Conservation (phyloP, 2,329 filamentous ascomycete genomes). For the Penicillium sclerotigenum region DNA sequence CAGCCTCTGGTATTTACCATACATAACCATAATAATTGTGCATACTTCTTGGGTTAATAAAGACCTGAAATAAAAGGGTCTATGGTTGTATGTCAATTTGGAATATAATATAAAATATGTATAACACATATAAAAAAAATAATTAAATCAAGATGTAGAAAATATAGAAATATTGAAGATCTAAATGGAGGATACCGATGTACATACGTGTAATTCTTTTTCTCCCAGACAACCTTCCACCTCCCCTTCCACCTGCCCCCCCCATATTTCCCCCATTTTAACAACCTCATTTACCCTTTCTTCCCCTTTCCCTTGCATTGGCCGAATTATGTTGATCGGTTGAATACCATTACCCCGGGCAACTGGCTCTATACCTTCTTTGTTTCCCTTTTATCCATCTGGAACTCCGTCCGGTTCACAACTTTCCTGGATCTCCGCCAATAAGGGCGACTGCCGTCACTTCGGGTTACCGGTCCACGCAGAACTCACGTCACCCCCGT, state of each 20-base stretch:
- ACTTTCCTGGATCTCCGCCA: slow-evolving; percentile 17
- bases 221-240: slow-evolving; percentile 4
- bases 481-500: slow-evolving; percentile 31
- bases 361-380: slow-evolving; percentile 6
- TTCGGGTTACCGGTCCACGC: slow-evolving; percentile 29
- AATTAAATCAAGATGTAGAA: not conserved
- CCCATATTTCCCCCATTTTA: slow-evolving; percentile 10
- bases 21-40: not conserved
- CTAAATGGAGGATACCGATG: not conserved
- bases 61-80: not conserved
- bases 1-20: not conserved
- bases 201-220: slow-evolving; percentile 10
- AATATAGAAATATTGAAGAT: not conserved
- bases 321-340: slow-evolving; percentile 17
- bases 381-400: slow-evolving; percentile 4
- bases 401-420: slow-evolving; percentile 20
- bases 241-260: slow-evolving; percentile 1
- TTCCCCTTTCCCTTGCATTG: slow-evolving; percentile 2
- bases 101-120: not conserved
- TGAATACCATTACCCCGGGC: slow-evolving; percentile 10
- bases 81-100: not conserved
- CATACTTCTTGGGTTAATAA: not conserved
- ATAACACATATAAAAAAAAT: not conserved
- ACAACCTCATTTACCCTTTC: slow-evolving; percentile 5
- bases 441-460: slow-evolving; percentile 23